These are phyloP conservation scores for Amanita rubescens DNA, from an alignment of 768 basidiomycete species.

Conservation along the genomic window DNA sequence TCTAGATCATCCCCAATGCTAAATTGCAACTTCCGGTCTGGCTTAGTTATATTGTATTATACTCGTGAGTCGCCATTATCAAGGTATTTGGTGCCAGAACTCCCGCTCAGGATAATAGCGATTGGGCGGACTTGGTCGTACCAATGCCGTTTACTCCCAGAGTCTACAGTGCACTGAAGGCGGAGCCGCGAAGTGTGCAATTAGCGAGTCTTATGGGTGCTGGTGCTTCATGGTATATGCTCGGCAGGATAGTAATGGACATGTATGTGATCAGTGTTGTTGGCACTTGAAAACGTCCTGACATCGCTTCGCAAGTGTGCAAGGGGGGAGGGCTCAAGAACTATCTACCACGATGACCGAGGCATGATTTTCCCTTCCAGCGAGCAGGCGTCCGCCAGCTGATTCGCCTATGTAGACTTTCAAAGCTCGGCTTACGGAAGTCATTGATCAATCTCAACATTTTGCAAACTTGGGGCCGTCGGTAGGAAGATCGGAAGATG, in stretches of 20 bases:
- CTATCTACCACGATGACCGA: slow-evolving; percentile 67
- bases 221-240: slow-evolving; percentile 88
- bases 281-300: not conserved
- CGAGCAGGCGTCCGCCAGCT: not conserved
- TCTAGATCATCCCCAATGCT: slow-evolving; percentile 66
- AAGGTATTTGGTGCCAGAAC: not conserved
- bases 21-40: slow-evolving; percentile 86
- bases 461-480: slow-evolving; percentile 65
- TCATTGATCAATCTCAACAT: slow-evolving; percentile 84
- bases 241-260: slow-evolving; percentile 79
- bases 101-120: slow-evolving; percentile 33
- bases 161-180: slow-evolving; percentile 82
- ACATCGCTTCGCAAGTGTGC: slow-evolving; percentile 42
- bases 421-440: slow-evolving; percentile 66
- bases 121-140: slow-evolving; percentile 85
- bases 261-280: slow-evolving; percentile 41
- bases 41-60: slow-evolving; percentile 82
- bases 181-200: slow-evolving; percentile 80
- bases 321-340: slow-evolving; percentile 65
- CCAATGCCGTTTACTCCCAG: slow-evolving; percentile 69
- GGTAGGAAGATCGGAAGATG: slow-evolving; percentile 46
- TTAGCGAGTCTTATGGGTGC: slow-evolving; percentile 79
- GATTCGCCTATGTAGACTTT: slow-evolving; percentile 48
- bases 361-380: slow-evolving; percentile 26
- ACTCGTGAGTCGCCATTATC: slow-evolving; percentile 43